These are phyloP conservation scores for Vachellia collinsii DNA, from an alignment of 306 rosid genomes.

Conservation along the genomic window DNA sequence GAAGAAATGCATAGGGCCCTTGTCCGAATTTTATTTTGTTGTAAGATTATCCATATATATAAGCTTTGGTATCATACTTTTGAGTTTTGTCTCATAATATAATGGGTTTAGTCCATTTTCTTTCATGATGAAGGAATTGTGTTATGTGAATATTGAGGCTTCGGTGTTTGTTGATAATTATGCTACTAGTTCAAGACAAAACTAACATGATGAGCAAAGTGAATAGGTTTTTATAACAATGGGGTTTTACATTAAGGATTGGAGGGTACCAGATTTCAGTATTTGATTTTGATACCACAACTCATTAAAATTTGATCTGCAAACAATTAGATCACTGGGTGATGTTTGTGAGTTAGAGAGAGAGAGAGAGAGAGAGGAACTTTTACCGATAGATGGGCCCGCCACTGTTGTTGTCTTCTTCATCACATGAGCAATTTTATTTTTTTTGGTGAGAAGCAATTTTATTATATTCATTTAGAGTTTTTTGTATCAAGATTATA, in stretches of 20 bases:
- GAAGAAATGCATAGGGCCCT: background rate
- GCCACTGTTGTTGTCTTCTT: too few species aligned
- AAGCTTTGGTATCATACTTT: background rate
- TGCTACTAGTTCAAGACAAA: background rate
- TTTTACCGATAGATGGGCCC: too few species aligned
- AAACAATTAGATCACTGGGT: too few species aligned
- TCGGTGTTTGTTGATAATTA: constrained; percentile 3
- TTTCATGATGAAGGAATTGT: background rate
- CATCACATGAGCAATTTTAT: too few species aligned
- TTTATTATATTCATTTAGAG: too few species aligned
- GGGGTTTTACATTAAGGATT: too few species aligned
- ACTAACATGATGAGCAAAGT: background rate
- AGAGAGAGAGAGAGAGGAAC: too few species aligned
- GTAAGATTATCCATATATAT: background rate
- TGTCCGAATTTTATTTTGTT: background rate
- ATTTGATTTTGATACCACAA: background rate
- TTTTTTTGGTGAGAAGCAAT: too few species aligned
- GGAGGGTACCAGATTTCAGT: background rate
- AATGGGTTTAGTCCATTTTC: background rate
- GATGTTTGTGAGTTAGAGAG: too few species aligned
- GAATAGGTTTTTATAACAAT: background rate
- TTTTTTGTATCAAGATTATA: too few species aligned
- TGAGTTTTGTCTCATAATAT: constrained; percentile 11
- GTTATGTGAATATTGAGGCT: background rate
- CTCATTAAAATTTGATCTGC: background rate